Evolutionary conservation across 1,284 basidiomycete genomes (phyloP).

Genomic region (Apiotrichum domesticum): DNA sequence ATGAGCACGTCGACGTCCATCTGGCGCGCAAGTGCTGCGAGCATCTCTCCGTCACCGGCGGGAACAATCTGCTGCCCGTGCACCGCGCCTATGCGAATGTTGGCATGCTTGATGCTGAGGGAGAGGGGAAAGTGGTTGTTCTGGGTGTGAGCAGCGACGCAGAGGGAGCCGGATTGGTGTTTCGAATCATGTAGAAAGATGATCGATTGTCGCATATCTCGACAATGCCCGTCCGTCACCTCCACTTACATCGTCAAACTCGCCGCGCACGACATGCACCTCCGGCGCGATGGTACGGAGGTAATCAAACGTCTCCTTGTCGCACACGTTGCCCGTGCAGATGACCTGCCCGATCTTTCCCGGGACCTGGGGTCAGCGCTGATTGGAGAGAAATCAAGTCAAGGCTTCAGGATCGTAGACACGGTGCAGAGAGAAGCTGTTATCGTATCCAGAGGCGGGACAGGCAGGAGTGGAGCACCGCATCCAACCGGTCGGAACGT

Average conservation of each 20-base stretch:
- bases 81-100: conserved; percentile 82
- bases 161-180: background rate
- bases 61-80: conserved; percentile 95
- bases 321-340: conserved; percentile 95
- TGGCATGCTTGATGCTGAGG: conserved; percentile 67
- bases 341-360: conserved; percentile 98
- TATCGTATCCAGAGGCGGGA: too few species aligned
- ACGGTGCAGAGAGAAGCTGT: too few species aligned
- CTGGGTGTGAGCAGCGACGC: conserved; percentile 12
- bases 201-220: too few species aligned
- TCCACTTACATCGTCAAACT: conserved; percentile 80
- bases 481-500: too few species aligned
- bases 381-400: too few species aligned
- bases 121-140: conserved; percentile 67
- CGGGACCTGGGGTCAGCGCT: conserved; percentile 52
- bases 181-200: too few species aligned
- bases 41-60: conserved; percentile 80
- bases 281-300: conserved; percentile 94
- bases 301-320: conserved; percentile 95
- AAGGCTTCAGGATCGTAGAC: too few species aligned
- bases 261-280: conserved; percentile 84
- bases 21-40: conserved; percentile 79
- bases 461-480: too few species aligned
- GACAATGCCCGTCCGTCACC: background rate
- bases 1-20: conserved; percentile 97